These are phyloP conservation scores for Ceratocystis cacaofunesta DNA, from an alignment of 2,329 filamentous ascomycete genomes.

Conservation along the genomic window DNA sequence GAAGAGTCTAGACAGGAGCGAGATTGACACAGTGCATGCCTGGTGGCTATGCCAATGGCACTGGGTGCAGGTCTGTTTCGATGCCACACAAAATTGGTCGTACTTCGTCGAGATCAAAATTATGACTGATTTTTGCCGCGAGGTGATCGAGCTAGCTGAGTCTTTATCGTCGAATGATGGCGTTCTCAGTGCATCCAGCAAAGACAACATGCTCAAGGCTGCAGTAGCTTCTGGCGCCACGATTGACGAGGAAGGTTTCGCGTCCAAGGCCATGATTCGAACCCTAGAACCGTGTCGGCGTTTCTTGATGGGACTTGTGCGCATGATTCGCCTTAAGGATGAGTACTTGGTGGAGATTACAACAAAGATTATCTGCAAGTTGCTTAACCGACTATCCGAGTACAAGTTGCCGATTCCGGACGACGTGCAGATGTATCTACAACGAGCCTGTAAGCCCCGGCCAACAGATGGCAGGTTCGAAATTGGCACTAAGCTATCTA, in stretches of 20 bases:
- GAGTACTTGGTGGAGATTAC: constrained; percentile 70
- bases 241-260: constrained; percentile 25
- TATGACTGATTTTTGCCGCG: constrained; percentile 87
- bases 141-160: constrained; percentile 88
- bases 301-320: constrained; percentile 45
- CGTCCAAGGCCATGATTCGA: constrained; percentile 23
- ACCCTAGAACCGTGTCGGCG: constrained; percentile 25
- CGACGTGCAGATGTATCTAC: constrained; percentile 44
- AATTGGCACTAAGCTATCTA: constrained; percentile 64
- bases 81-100: constrained; percentile 74
- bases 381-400: constrained; percentile 67
- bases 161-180: constrained; percentile 71
- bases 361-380: constrained; percentile 68
- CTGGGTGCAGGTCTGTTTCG: constrained; percentile 65
- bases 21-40: constrained; percentile 50
- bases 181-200: constrained; percentile 59
- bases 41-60: constrained; percentile 83
- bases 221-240: constrained; percentile 18
- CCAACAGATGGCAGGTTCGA: constrained; percentile 40
- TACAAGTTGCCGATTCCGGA: constrained; percentile 56
- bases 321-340: constrained; percentile 83
- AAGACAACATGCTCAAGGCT: constrained; percentile 17
- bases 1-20: constrained; percentile 41
- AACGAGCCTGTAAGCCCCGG: constrained; percentile 44
- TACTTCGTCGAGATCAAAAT: constrained; percentile 54